Evolutionary conservation across 805 yeast species (phyloP).

Genomic region (Metschnikowia noctiluminum): DNA sequence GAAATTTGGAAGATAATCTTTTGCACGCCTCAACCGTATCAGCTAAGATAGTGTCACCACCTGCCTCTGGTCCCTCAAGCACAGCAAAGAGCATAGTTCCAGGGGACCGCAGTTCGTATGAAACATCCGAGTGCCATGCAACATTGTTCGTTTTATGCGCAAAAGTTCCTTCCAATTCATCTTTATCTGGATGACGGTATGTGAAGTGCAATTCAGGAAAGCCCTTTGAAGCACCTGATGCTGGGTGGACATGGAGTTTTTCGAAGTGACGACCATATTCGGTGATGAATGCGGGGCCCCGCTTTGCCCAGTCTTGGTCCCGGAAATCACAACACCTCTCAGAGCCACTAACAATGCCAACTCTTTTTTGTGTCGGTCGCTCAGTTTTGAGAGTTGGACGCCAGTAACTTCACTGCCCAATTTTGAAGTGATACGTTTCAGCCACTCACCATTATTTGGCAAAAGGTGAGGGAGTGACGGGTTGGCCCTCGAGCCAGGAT

Average conservation of each 20-base stretch:
- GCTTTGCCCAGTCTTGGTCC: constrained; percentile 28
- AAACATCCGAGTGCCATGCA: constrained; percentile 37
- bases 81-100: constrained; percentile 34
- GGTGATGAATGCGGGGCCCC: constrained; percentile 26
- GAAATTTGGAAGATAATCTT: constrained; percentile 34
- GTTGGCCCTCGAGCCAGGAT: constrained; percentile 29
- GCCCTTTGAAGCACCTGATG: constrained; percentile 35
- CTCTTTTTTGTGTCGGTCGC: constrained; percentile 29
- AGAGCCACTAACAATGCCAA: constrained; percentile 31
- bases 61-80: constrained; percentile 36
- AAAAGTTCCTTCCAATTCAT: constrained; percentile 28
- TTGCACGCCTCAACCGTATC: constrained; percentile 36
- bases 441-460: constrained; percentile 13
- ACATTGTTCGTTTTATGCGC: constrained; percentile 27
- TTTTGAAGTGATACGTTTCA: constrained; percentile 29
- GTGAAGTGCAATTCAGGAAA: constrained; percentile 35
- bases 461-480: constrained; percentile 21
- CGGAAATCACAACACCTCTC: constrained; percentile 34
- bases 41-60: constrained; percentile 39
- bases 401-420: constrained; percentile 30
- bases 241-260: constrained; percentile 45
- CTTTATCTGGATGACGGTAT: constrained; percentile 29
- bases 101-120: constrained; percentile 36
- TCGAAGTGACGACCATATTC: constrained; percentile 35
- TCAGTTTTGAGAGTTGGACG: constrained; percentile 29